These are phyloP conservation scores for Aspergillus sergii DNA, from an alignment of 2,329 filamentous ascomycete species.

Conservation along the genomic window DNA sequence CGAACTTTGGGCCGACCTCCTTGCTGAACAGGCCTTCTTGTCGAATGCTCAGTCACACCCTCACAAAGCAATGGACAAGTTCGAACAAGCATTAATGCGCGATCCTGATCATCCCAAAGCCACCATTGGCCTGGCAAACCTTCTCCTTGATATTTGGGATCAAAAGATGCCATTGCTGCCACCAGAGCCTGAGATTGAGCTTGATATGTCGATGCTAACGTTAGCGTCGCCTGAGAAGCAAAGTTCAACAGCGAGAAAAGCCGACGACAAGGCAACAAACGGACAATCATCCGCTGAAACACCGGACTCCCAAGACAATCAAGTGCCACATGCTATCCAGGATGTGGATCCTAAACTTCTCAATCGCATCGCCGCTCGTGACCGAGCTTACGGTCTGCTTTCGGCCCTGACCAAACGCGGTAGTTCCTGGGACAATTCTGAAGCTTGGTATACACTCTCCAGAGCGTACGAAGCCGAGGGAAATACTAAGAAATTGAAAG, in stretches of 20 bases:
- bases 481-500: slow-evolving; percentile 83
- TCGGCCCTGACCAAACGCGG: slow-evolving; percentile 83
- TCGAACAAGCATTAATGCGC: slow-evolving; percentile 79
- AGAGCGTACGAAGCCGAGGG: slow-evolving; percentile 85
- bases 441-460: slow-evolving; percentile 90
- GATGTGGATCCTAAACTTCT: slow-evolving; percentile 66
- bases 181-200: slow-evolving; percentile 31
- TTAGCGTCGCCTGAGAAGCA: slow-evolving; percentile 26
- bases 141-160: slow-evolving; percentile 82
- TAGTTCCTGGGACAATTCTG: slow-evolving; percentile 83
- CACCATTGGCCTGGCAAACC: slow-evolving; percentile 79
- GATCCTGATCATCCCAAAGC: slow-evolving; percentile 78
- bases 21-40: slow-evolving; percentile 73
- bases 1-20: slow-evolving; percentile 82
- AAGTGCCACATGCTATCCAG: neutral
- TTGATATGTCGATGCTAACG: slow-evolving; percentile 28
- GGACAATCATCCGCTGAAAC: slow-evolving; percentile 1
- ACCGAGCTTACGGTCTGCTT: slow-evolving; percentile 83
- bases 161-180: slow-evolving; percentile 47
- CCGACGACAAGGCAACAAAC: slow-evolving; percentile 2
- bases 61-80: slow-evolving; percentile 72
- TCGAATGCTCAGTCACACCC: slow-evolving; percentile 63
- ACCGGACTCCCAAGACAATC: neutral
- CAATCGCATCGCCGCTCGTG: slow-evolving; percentile 84
- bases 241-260: slow-evolving; percentile 7